These are phyloP conservation scores for Nigrospora sphaerica DNA, from an alignment of 2,329 filamentous ascomycete genomes.

Conservation along the genomic window DNA sequence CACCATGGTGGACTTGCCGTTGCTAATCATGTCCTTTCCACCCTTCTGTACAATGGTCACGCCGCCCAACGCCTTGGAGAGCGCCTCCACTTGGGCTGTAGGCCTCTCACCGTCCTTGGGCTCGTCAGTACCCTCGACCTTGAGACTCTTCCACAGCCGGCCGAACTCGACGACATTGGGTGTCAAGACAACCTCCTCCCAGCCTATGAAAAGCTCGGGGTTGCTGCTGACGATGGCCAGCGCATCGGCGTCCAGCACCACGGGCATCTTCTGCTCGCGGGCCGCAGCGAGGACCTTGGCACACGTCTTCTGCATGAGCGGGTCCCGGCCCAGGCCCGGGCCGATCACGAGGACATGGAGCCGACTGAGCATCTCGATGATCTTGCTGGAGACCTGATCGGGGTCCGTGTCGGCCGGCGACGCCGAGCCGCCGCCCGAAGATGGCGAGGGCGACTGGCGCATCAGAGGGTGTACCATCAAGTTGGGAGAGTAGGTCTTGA, in stretches of 20 bases:
- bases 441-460: conserved; percentile 56
- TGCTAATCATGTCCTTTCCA: conserved; percentile 70
- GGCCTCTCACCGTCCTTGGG: conserved; percentile 26
- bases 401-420: conserved; percentile 50
- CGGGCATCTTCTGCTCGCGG: conserved; percentile 61
- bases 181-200: conserved; percentile 78
- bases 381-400: conserved; percentile 53
- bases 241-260: conserved; percentile 90
- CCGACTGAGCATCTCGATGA: conserved; percentile 75
- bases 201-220: conserved; percentile 73
- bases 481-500: conserved; percentile 97
- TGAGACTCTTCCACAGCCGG: conserved; percentile 68
- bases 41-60: conserved; percentile 94
- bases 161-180: conserved; percentile 94
- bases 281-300: conserved; percentile 74
- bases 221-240: conserved; percentile 68
- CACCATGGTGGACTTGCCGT: conserved; percentile 67
- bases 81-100: conserved; percentile 46
- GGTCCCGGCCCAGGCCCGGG: conserved; percentile 83
- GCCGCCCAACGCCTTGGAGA: conserved; percentile 73
- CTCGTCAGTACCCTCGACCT: conserved; percentile 35
- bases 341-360: conserved; percentile 91
- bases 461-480: conserved; percentile 98
- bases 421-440: conserved; percentile 25
- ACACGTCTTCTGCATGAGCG: conserved; percentile 82